These are phyloP conservation scores for Sistotremastrum suecicum DNA, from an alignment of 768 basidiomycete species.

Conservation along the genomic window DNA sequence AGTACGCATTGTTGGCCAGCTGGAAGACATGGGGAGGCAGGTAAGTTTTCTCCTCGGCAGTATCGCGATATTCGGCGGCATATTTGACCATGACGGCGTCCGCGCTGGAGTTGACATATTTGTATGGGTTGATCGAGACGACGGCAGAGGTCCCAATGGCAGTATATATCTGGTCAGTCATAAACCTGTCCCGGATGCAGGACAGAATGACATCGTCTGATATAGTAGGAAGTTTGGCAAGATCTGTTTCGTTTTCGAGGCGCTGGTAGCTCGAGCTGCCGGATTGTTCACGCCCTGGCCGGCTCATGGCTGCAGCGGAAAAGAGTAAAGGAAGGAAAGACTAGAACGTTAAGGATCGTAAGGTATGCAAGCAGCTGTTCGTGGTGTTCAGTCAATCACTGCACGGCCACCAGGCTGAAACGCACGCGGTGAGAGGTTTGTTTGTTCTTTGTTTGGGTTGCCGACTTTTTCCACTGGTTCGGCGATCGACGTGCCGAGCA, in stretches of 20 bases:
- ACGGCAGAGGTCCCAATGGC: slow-evolving; percentile 53
- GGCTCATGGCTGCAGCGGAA: neutral
- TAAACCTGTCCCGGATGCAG: slow-evolving; percentile 76
- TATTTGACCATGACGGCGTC: slow-evolving; percentile 80
- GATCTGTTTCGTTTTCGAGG: slow-evolving; percentile 60
- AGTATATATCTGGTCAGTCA: slow-evolving; percentile 74
- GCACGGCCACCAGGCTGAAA: too few relatives aligned
- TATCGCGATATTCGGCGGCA: slow-evolving; percentile 72
- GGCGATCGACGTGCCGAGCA: too few relatives aligned
- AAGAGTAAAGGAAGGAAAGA: neutral
- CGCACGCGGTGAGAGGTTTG: too few relatives aligned
- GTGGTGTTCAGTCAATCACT: too few relatives aligned
- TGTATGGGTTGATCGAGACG: slow-evolving; percentile 88
- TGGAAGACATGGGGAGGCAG: slow-evolving; percentile 87
- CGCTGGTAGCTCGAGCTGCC: slow-evolving; percentile 44
- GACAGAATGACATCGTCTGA: slow-evolving; percentile 79
- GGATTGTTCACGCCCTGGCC: slow-evolving; percentile 14
- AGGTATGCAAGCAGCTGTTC: too few relatives aligned
- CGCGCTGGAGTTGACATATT: slow-evolving; percentile 71
- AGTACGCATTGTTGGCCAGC: slow-evolving; percentile 82
- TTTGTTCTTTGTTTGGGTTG: too few relatives aligned
- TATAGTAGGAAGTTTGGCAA: slow-evolving; percentile 47
- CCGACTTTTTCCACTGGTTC: too few relatives aligned
- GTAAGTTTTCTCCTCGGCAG: slow-evolving; percentile 41
- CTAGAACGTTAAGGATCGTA: neutral